Base-by-base conservation (phyloP, 805 yeast species). In the Spathaspora gorwiae region DNA sequence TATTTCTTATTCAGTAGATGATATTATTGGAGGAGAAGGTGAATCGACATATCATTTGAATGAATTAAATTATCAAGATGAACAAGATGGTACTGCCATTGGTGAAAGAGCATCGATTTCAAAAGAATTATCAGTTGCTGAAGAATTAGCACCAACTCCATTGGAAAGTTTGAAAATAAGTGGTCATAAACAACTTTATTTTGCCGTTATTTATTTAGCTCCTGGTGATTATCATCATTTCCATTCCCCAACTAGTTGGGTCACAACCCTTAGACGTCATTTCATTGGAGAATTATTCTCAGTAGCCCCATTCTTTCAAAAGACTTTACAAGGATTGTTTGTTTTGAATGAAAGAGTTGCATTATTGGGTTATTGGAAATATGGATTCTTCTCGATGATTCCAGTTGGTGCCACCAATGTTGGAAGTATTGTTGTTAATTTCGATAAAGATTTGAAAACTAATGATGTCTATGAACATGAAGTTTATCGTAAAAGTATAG, bases 331-430 rank as follows among this genome's bases (percentile, higher is more conserved):
- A 44, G 92, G 94, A 35, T 76, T 94, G 52, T 94, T 94, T 62
- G 87, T 92, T 4, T 70, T 94, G 54, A 94, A 94, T 62, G 99
- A 94, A 67, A 78, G 99, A 55, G 99, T 94, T 3, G 95, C 99
- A 0, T 68, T 94, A 41, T 75, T 94, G 46, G 99, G 99, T 1
- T 83, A 88, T 57, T 94, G 99, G 99, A 87, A 86, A 61, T 78
- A 94, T 62, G 99, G 99, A 0, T 94, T 94, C 57, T 94, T 94
- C 70, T 84, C 95, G 52, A 94, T 94, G 99, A 92, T 96, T 0
- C 97, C 99, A 0, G 99, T 94, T 10, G 99, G 99, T 11, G 99
- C 99, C 24, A 94, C 99, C 2, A 94, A 94, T 66, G 99, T 94
- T 29, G 99, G 99, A 6, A 85, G 95, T 56, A 94, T 94, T 53